A percentile compares a stretch with the other conserved stretches of the same genome.
Conservation (phyloP, 371 early-diverging fungal genomes). For the Rhizomucor pusillus region DNA sequence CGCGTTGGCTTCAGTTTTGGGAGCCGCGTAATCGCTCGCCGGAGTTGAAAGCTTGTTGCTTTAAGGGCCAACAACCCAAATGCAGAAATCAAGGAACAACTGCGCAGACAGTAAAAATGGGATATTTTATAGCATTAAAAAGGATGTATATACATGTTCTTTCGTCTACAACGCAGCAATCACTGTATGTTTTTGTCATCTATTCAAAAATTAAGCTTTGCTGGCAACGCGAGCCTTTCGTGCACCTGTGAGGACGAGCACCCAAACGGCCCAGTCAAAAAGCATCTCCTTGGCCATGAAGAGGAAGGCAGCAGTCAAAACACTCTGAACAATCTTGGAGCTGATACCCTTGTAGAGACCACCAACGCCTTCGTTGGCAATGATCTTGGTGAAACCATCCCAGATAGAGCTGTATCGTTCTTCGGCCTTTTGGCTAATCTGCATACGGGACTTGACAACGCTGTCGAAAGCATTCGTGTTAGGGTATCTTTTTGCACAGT, state of each 20-base stretch:
- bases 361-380: slow-evolving; percentile 77
- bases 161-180: too few relatives aligned
- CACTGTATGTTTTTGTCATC: background rate
- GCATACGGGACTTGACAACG: slow-evolving; percentile 96
- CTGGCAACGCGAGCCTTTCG: slow-evolving; percentile 35
- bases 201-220: slow-evolving; percentile 15
- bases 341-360: slow-evolving; percentile 91
- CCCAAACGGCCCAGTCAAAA: slow-evolving; percentile 71
- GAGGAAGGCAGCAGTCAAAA: slow-evolving; percentile 89
- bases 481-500: background rate
- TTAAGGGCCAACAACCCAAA: too few relatives aligned
- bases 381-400: slow-evolving; percentile 91
- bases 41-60: too few relatives aligned
- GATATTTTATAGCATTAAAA: too few relatives aligned
- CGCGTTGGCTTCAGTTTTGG: too few relatives aligned
- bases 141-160: too few relatives aligned
- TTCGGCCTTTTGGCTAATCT: slow-evolving; percentile 78
- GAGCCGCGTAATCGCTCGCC: too few relatives aligned
- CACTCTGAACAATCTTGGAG: slow-evolving; percentile 88
- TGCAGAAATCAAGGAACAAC: too few relatives aligned
- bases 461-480: slow-evolving; percentile 18
- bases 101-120: too few relatives aligned
- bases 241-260: slow-evolving; percentile 57
- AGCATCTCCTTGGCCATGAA: slow-evolving; percentile 90
- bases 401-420: slow-evolving; percentile 76